These are phyloP conservation scores for Trichoderma atrobrunneum DNA, from an alignment of 2,329 filamentous ascomycete species.

Conservation along the genomic window DNA sequence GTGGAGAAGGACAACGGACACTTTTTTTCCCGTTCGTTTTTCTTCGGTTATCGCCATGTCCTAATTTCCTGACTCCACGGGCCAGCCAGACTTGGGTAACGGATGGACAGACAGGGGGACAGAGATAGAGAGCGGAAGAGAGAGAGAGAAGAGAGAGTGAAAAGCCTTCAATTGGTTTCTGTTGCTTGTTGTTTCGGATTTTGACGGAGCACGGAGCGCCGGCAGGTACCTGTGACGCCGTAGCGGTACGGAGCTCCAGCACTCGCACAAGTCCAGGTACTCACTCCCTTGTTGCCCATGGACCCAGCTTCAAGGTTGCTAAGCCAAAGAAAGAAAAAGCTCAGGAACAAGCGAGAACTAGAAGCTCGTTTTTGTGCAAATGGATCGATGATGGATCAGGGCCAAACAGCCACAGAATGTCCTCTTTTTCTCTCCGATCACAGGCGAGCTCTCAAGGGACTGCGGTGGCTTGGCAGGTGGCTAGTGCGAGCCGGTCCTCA, in stretches of 20 bases:
- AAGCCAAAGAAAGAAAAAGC: background rate
- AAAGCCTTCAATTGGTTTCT: background rate
- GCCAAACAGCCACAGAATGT: background rate
- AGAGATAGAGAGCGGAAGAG: background rate
- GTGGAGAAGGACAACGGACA: constrained; percentile 7
- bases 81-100: background rate
- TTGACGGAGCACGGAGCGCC: background rate
- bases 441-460: background rate
- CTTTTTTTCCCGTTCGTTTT: constrained; percentile 1
- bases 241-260: background rate
- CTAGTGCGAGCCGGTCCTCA: background rate
- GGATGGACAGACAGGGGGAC: background rate
- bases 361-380: background rate
- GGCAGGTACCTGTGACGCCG: background rate
- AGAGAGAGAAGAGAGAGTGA: background rate
- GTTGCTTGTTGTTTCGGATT: constrained; percentile 3
- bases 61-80: constrained; percentile 7
- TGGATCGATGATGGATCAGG: constrained; percentile 6
- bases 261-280: background rate
- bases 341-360: constrained; percentile 1
- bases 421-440: background rate
- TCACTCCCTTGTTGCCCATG: background rate
- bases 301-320: background rate
- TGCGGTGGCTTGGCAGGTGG: constrained; percentile 3
- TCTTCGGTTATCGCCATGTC: constrained; percentile 12